Evolutionary conservation across 305 asterid genomes (phyloP), one percentile per base, ranked within the genome.

Genomic region (Nicotiana rustica): DNA sequence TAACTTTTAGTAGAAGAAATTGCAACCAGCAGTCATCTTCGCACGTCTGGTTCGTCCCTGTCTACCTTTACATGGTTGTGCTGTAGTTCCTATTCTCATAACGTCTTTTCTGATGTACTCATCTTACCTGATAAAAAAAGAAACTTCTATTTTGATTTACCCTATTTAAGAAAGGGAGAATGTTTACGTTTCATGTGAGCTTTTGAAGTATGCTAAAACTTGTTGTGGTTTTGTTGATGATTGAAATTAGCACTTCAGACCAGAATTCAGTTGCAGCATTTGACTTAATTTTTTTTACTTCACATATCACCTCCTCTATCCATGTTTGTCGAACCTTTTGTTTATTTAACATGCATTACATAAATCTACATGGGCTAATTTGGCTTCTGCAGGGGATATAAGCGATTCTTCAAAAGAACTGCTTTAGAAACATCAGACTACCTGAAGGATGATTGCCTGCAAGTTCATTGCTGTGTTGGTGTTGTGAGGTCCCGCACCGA

Each of bases 381-480:
- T 71, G 13, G 5, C 7, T 60, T 67, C 56, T 90, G 88, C 93
- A 96, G 99, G 99, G 99, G 99, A 4, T 94, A 93, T 91, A 94
- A 94, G 83, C 90, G 97, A 2, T 96, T 96, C 84, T 93, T 83
- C 80, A 96, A 91, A 88, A 89, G 98, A 90, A 82, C 91, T 41
- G 85, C 92, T 79, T 80, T 96, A 89, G 99, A 96, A 84, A 14
- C 92, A 81, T 96, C 99, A 15, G 97, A 94, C 83, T 96, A 90
- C 88, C 92, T 96, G 82, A 92, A 91, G 83, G 97, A 94, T 88
- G 99, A 96, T 83, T 91, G 94, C 82, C 95, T 96, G 84, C 90
- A 88, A 36, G 97, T 96, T 86, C 98, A 91, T 82, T 96, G 99
- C 83, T 87, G 91, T 80, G 98, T 96, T 79, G 99, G 99, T 87